phyloP scores from a whole-genome alignment of 176 grass and related monocot genomes.

The Melocanna baccifera region DNA sequence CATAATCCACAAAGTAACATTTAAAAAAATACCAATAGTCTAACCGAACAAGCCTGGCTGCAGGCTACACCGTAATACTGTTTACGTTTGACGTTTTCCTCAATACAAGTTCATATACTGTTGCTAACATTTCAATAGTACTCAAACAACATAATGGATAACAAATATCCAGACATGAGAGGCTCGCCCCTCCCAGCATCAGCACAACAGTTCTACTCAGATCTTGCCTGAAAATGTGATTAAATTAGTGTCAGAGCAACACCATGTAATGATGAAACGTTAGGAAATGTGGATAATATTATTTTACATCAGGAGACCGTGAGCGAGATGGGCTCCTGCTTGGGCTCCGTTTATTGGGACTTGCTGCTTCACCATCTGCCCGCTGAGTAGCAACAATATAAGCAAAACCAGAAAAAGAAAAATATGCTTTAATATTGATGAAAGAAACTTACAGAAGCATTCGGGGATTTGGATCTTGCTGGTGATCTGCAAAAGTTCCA shows the following conservation, averaged over 20 bases:
- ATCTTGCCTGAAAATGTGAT: slow-evolving; percentile 36
- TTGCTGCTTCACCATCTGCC: slow-evolving; percentile 33
- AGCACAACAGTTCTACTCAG: slow-evolving; percentile 26
- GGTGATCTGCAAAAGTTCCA: slow-evolving; percentile 74
- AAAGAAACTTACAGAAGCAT: slow-evolving; percentile 50
- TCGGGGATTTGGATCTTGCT: slow-evolving; percentile 64
- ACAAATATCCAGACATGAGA: background rate
- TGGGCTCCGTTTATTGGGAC: slow-evolving; percentile 44
- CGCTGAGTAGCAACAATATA: slow-evolving; percentile 28
- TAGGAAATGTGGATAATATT: background rate
- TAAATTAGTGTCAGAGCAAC: background rate
- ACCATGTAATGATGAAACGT: background rate
- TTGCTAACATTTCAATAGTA: slow-evolving; percentile 15
- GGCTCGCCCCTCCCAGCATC: background rate
- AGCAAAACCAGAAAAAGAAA: background rate
- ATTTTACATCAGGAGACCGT: slow-evolving; percentile 53
- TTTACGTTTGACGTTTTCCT: background rate
- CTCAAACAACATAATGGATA: slow-evolving; percentile 4
- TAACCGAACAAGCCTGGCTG: background rate
- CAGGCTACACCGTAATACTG: background rate
- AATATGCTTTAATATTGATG: background rate
- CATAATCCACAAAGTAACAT: slow-evolving; percentile 18
- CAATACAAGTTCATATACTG: slow-evolving; percentile 21
- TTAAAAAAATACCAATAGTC: background rate
- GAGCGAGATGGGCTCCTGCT: slow-evolving; percentile 55